These are phyloP conservation scores for Mycena galericulata DNA, from an alignment of 768 basidiomycete species.

Conservation along the genomic window DNA sequence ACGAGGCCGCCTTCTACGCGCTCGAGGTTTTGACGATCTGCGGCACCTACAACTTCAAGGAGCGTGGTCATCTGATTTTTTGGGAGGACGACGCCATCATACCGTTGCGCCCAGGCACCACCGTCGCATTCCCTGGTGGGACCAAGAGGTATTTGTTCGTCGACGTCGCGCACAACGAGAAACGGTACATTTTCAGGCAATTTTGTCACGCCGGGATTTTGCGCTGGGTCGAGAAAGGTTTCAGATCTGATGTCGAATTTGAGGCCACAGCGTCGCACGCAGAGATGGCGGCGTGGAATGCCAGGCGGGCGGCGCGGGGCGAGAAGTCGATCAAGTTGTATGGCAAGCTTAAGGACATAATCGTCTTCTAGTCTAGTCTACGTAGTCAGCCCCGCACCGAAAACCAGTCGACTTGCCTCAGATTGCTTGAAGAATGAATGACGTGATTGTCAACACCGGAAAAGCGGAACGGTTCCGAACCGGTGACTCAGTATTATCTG, in stretches of 20 bases:
- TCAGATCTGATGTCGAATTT: background rate
- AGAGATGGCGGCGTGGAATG: background rate
- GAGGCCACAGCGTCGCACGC: background rate
- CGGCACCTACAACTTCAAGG: background rate
- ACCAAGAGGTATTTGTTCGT: background rate
- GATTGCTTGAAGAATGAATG: too few species aligned
- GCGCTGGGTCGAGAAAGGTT: conserved; percentile 11
- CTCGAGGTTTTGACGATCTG: background rate
- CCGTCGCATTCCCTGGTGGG: background rate
- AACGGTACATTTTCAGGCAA: background rate
- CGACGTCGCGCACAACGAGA: background rate
- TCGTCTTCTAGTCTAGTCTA: too few species aligned
- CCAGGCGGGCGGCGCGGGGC: background rate
- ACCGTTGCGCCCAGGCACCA: background rate
- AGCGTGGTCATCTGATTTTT: background rate
- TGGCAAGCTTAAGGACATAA: background rate
- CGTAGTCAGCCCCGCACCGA: too few species aligned
- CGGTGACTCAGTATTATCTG: too few species aligned
- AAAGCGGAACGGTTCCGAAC: too few species aligned
- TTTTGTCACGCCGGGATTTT: background rate
- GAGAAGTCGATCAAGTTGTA: background rate
- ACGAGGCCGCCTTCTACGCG: background rate
- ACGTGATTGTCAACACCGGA: too few species aligned
- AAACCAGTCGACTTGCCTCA: too few species aligned
- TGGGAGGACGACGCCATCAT: background rate